Conservation (phyloP, 2,329 filamentous ascomycete species). For the Pestalotiopsis sp. region DNA sequence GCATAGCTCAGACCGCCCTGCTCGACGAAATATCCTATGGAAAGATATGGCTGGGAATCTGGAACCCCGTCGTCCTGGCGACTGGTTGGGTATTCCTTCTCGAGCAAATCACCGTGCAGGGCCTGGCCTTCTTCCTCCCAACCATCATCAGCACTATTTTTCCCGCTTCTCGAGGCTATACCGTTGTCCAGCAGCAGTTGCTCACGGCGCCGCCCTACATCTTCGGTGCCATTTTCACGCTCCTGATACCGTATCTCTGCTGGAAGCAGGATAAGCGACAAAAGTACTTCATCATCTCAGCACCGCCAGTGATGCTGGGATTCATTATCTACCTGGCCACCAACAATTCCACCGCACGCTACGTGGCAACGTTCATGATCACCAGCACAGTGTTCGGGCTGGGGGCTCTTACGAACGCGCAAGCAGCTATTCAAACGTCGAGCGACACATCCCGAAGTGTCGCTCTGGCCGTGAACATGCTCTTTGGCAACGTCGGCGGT, state of each 20-base stretch:
- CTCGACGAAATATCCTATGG: constrained; percentile 63
- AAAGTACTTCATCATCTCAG: constrained; percentile 61
- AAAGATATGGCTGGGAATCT: constrained; percentile 65
- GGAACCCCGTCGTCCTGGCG: constrained; percentile 55
- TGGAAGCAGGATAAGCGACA: constrained; percentile 63
- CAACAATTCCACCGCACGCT: constrained; percentile 54
- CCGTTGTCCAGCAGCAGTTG: constrained; percentile 66
- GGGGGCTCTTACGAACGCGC: constrained; percentile 67
- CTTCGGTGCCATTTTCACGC: constrained; percentile 68
- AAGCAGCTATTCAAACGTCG: constrained; percentile 71
- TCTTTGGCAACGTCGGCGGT: constrained; percentile 75
- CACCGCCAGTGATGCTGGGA: constrained; percentile 68
- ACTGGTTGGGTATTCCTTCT: constrained; percentile 30
- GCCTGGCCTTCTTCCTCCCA: constrained; percentile 70
- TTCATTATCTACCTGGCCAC: constrained; percentile 73
- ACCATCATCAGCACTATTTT: constrained; percentile 74
- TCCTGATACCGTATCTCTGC: constrained; percentile 63
- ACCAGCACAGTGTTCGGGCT: constrained; percentile 65
- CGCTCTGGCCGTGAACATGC: constrained; percentile 69
- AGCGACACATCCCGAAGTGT: constrained; percentile 70
- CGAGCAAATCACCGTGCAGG: constrained; percentile 66
- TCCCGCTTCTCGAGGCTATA: constrained; percentile 41
- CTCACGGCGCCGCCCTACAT: constrained; percentile 73
- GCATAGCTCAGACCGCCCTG: constrained; percentile 62
- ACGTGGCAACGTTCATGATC: constrained; percentile 73